These are phyloP conservation scores for Clitoria ternatea DNA, from an alignment of 306 rosid species.

Conservation along the genomic window DNA sequence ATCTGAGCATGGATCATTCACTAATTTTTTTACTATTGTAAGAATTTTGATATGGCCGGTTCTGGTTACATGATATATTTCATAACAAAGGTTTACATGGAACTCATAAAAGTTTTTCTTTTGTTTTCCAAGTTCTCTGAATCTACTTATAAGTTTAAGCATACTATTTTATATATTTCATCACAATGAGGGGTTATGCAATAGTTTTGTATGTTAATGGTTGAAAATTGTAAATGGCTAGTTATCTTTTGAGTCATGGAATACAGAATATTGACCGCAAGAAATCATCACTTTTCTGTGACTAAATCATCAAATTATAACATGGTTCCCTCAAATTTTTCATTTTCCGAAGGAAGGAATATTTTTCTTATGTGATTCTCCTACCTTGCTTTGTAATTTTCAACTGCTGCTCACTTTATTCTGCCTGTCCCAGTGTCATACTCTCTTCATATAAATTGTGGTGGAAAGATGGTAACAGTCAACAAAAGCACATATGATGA, in stretches of 20 bases:
- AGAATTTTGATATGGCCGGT: not conserved
- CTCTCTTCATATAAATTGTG: constrained; percentile 60
- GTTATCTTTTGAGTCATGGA: not conserved
- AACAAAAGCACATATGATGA: constrained; percentile 35
- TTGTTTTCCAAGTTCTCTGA: not conserved
- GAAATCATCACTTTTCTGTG: not conserved
- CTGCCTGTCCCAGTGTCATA: constrained; percentile 30
- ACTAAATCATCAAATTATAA: not conserved
- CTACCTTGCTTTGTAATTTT: not conserved
- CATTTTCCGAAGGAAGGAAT: not conserved
- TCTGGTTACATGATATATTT: not conserved
- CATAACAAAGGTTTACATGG: not conserved
- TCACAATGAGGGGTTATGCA: not conserved
- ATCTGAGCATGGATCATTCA: not conserved
- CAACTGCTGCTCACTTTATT: not conserved
- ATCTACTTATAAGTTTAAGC: not conserved
- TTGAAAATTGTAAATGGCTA: not conserved
- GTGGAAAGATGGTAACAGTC: constrained; percentile 34
- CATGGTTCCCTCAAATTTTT: not conserved
- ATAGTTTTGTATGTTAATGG: not conserved
- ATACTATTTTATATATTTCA: not conserved
- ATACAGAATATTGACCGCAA: not conserved
- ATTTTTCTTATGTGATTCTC: not conserved
- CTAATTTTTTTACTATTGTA: not conserved
- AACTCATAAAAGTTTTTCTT: not conserved